Evolutionary conservation across 345 rosid genomes (phyloP).

Genomic region (Eucalyptus cladocalyx): DNA sequence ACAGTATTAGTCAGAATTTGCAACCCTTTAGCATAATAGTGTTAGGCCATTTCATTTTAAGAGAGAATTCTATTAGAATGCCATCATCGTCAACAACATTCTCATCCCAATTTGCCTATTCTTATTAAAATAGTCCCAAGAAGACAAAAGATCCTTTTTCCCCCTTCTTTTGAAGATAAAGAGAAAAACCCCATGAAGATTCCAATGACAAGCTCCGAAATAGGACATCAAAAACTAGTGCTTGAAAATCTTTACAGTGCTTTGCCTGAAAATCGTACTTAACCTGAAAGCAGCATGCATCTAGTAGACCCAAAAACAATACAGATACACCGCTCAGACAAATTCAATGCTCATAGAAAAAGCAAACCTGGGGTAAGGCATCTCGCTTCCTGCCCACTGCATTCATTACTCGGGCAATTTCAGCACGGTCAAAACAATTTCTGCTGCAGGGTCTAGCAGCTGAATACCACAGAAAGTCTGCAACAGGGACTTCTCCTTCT

Average conservation of each 20-base stretch:
- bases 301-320: background rate
- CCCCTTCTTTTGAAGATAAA: background rate
- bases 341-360: background rate
- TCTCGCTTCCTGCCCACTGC: constrained; percentile 88
- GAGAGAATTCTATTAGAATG: background rate
- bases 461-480: constrained; percentile 93
- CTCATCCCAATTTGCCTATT: background rate
- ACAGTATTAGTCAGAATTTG: background rate
- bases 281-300: background rate
- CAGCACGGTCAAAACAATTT: constrained; percentile 91
- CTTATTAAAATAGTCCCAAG: background rate
- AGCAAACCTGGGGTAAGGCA: constrained; percentile 72
- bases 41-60: background rate
- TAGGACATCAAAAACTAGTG: background rate
- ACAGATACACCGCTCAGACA: background rate
- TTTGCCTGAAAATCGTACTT: background rate
- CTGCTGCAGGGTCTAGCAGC: constrained; percentile 91
- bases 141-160: background rate
- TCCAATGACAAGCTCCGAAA: background rate
- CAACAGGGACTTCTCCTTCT: constrained; percentile 84
- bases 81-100: background rate
- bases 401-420: constrained; percentile 92
- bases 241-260: background rate
- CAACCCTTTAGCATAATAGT: background rate
- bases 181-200: background rate